Base-by-base conservation (phyloP, 345 rosid genomes). In the Corymbia maculata region DNA sequence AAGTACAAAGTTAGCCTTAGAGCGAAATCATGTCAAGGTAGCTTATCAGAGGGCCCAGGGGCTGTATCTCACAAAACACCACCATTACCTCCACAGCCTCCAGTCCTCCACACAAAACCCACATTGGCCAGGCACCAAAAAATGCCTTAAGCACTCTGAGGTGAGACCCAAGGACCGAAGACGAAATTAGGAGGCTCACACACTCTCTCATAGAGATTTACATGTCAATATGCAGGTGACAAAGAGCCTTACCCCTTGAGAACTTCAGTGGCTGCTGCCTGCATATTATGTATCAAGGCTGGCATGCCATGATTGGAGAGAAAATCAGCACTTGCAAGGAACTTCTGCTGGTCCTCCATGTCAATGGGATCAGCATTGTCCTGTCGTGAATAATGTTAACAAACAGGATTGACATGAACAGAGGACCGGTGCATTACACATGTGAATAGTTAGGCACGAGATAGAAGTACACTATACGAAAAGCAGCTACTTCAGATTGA, bases 291-390 rank as follows among this genome's bases (percentile, higher is more conserved):
- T 91, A 94, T 92, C 93, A 98, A 90, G 79, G 89, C 82, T 10
- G 88, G 89, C 93, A 97, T 70, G 89, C 99, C 94, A 93, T 89
- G 88, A 89, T 88, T 93, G n/a, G 98, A 93, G 90, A 97, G 97
- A 95, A 91, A 97, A 92, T 96, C 98, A 26, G 98, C 94, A 89
- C 93, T 94, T 47, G 94, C 92, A 87, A 98, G 93, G 92, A 94
- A 97, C 68, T 94, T 97, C 91, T 95, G 93, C 89, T 95, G 96
- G 89, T 95, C 97, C 84, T 95, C 96, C 92, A 93, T 92, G 85
- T 94, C 98, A 86, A 95, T 90, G 88, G 94, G 94, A 94, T 94
- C 96, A 85, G 91, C 92, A 88, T 95, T 94, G n/a, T 96, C 99
- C 99, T 98, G 93, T 75, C 28, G 15, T 52, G 22, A 22, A 85